Base-by-base conservation (phyloP, 2,329 filamentous ascomycete genomes). In the Pseudogymnoascus sp. region DNA sequence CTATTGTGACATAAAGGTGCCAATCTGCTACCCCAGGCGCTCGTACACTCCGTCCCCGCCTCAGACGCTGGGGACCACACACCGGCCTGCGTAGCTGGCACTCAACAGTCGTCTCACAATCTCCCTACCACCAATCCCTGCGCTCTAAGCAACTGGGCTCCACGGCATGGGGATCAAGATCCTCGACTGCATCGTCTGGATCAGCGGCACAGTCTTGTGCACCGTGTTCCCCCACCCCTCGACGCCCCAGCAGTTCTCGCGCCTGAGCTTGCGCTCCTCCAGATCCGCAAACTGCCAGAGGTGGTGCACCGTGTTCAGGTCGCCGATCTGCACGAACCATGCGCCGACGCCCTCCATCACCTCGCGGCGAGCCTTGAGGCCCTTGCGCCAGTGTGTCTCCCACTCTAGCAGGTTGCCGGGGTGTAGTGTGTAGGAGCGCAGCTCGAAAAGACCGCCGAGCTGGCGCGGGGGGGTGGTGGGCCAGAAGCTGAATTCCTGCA, bases 401-500 rank as follows among this genome's bases (percentile, higher is more conserved):
- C 95, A 99, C 78, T 99, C 95, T 7, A 99, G 83, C 46, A 99
- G 82, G 75, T 97, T 97, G 44, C 95, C 95, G 0, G 95, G 95
- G 74, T 97, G 91, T 21, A 99, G 83, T 4, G 92, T 97, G 80
- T 99, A 99, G 1, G 95, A 97, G 61, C 95, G 90, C 35, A 99
- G 83, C 79, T 99, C 95, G 74, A 99, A 99, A 44, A 99, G 78
- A 53, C 95, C 95, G 63, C 95, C 95, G 0, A 99, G 85, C 71
- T 91, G 82, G 65, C 95, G 91, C 0, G 95, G 95, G 4, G 93
- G 84, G 0, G 91, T 93, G 2, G 95, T 99, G 1, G 95, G 95
- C 95, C 95, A 99, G 83, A 99, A 99, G 37, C 93, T 96, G 78
- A 99, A 99, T 77, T 99, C 95, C 76, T 99, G 95, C 95, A 99